A percentile compares a stretch with the other conserved stretches of the same genome.
phyloP scores from a whole-genome alignment of 345 rosid genomes.

The Gossypium raimondii region DNA sequence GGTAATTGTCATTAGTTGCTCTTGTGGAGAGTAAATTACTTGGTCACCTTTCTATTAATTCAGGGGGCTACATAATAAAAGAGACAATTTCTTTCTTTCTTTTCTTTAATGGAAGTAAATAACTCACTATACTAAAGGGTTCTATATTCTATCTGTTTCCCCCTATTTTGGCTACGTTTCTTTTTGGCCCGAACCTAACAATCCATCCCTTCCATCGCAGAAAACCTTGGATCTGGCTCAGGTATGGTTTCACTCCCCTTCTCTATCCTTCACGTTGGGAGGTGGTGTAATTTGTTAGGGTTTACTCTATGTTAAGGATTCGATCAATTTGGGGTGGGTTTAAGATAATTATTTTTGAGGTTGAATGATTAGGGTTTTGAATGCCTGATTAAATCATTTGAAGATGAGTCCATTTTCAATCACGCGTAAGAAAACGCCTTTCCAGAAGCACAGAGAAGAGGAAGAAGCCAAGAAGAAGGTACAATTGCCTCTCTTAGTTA shows the following conservation, averaged over 20 bases:
- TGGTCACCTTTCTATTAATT: too few relatives aligned
- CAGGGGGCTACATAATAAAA: too few relatives aligned
- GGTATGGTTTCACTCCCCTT: conserved; percentile 6
- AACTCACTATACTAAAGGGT: not conserved
- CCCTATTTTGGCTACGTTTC: not conserved
- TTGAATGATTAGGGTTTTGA: conserved; percentile 3
- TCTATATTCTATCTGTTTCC: not conserved
- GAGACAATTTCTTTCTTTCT: not conserved
- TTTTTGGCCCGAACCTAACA: not conserved
- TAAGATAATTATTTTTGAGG: not conserved
- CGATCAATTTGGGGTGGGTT: not conserved
- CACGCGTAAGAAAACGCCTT: conserved; percentile 89
- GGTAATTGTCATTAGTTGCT: too few relatives aligned
- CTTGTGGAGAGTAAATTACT: too few relatives aligned
- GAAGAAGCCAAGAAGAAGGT: conserved; percentile 98
- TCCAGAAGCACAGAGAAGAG: conserved; percentile 96
- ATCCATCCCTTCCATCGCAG: not conserved
- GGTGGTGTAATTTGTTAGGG: not conserved
- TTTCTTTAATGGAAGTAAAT: not conserved
- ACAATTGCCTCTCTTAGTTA: not conserved
- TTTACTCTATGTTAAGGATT: not conserved
- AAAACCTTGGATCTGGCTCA: not conserved
- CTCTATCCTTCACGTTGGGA: not conserved
- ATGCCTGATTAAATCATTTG: conserved; percentile 3
- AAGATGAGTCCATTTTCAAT: conserved; percentile 91